Conservation (phyloP, 208 protist genomes). For the Herpetomonas samuelpessoai region DNA sequence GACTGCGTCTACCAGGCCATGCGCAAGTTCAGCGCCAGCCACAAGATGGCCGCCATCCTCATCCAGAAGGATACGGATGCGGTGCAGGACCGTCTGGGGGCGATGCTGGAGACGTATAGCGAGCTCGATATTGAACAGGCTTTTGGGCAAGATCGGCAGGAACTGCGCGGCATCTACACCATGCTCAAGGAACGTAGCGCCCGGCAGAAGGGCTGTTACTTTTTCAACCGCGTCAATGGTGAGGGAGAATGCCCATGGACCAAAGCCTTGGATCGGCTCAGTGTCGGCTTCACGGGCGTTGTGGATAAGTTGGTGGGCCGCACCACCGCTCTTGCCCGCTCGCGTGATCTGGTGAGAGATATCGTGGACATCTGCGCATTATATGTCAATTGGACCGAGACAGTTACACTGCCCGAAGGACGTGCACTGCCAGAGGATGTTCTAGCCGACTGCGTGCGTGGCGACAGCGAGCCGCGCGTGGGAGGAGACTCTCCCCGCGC, state of each 20-base stretch:
- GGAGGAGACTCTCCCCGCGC: background rate
- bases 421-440: conserved; percentile 43
- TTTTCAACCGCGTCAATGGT: conserved; percentile 72
- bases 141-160: conserved; percentile 50
- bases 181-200: conserved; percentile 52
- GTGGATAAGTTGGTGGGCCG: conserved; percentile 45
- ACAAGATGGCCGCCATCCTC: conserved; percentile 81
- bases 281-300: conserved; percentile 38
- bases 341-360: conserved; percentile 51
- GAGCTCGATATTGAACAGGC: conserved; percentile 60
- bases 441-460: conserved; percentile 39
- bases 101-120: conserved; percentile 73
- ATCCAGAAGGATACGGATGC: conserved; percentile 79
- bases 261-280: conserved; percentile 53
- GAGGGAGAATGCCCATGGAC: conserved; percentile 53
- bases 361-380: conserved; percentile 65
- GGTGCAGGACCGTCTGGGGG: conserved; percentile 66
- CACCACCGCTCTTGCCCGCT: conserved; percentile 28
- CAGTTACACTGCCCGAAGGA: conserved; percentile 16
- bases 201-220: conserved; percentile 79
- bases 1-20: conserved; percentile 51
- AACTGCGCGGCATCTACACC: conserved; percentile 49
- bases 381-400: conserved; percentile 76
- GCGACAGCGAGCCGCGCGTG: conserved; percentile 13
- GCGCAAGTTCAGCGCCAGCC: conserved; percentile 66